These are phyloP conservation scores for Wickerhamomyces chambardii DNA, from an alignment of 805 yeast species.

Conservation along the genomic window DNA sequence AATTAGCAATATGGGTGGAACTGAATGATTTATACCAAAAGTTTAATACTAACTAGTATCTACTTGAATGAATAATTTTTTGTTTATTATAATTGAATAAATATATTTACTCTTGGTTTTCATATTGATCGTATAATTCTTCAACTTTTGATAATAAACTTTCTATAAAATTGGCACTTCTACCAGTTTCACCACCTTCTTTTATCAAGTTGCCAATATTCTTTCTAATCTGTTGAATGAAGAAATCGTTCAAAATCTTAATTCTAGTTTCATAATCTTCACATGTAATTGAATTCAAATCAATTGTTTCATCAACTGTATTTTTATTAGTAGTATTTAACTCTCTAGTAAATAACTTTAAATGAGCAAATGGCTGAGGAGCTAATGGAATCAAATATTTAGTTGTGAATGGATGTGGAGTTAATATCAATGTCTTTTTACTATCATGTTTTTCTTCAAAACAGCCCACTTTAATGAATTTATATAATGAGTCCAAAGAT, in stretches of 20 bases:
- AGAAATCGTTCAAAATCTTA: conserved; percentile 43
- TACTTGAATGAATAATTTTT: no score
- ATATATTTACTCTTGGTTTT: no score
- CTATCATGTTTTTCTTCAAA: conserved; percentile 9
- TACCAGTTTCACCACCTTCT: conserved; percentile 71
- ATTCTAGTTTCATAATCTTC: conserved; percentile 55
- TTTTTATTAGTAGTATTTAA: conserved; percentile 10
- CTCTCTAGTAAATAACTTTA: conserved; percentile 47
- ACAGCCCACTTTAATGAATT: conserved; percentile 36
- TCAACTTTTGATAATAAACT: conserved; percentile 5
- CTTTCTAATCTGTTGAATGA: conserved; percentile 34
- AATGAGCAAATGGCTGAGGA: conserved; percentile 56
- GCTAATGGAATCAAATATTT: conserved; percentile 44
- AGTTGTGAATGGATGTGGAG: conserved; percentile 37
- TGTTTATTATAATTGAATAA: no score
- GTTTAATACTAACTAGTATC: no score
- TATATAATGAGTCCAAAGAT: conserved; percentile 27
- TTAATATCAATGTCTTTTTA: conserved; percentile 8
- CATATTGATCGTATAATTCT: no score
- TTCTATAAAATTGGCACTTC: conserved; percentile 27
- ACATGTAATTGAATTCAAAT: conserved; percentile 37
- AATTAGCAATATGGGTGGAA: conserved; percentile 38
- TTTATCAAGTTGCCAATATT: conserved; percentile 43
- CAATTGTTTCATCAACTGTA: conserved; percentile 15
- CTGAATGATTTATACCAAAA: conserved; percentile 12